Evolutionary conservation across 1,284 basidiomycete species (phyloP).

Genomic region (Heterobasidion occidentale): DNA sequence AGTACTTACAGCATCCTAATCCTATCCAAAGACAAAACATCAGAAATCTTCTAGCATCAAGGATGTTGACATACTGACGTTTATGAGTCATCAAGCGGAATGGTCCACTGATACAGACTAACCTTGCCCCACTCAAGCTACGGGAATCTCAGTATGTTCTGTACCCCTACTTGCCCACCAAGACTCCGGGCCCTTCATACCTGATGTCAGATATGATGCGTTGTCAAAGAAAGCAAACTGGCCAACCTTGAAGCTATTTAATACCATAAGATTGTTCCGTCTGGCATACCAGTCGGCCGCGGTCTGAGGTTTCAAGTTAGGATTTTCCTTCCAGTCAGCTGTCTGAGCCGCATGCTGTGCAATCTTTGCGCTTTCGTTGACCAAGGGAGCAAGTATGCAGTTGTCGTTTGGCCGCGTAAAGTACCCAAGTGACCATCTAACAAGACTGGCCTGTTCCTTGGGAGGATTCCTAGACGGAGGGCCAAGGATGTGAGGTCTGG

Average conservation of each 20-base stretch:
- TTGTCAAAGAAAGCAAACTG: slow-evolving; percentile 11
- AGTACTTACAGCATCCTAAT: no score
- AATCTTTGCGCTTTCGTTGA: no score
- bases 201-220: neutral
- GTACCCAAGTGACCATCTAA: slow-evolving; percentile 27
- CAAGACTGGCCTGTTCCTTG: slow-evolving; percentile 20
- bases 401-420: slow-evolving; percentile 26
- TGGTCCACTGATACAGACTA: no score
- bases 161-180: slow-evolving; percentile 9
- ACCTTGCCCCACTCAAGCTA: no score
- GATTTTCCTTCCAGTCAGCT: slow-evolving; percentile 10
- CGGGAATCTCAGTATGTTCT: neutral
- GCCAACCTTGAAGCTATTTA: neutral
- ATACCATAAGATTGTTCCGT: neutral
- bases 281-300: slow-evolving; percentile 18
- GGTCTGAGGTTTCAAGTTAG: slow-evolving; percentile 17
- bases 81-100: no score
- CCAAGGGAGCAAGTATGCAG: slow-evolving; percentile 16
- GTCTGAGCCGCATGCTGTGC: no score
- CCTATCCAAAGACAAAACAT: no score
- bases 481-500: no score
- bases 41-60: no score
- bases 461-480: slow-evolving; percentile 19
- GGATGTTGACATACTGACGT: no score
- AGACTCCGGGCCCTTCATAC: neutral